Evolutionary conservation across 768 basidiomycete genomes (phyloP).

Genomic region (Butyriboletus loyo): DNA sequence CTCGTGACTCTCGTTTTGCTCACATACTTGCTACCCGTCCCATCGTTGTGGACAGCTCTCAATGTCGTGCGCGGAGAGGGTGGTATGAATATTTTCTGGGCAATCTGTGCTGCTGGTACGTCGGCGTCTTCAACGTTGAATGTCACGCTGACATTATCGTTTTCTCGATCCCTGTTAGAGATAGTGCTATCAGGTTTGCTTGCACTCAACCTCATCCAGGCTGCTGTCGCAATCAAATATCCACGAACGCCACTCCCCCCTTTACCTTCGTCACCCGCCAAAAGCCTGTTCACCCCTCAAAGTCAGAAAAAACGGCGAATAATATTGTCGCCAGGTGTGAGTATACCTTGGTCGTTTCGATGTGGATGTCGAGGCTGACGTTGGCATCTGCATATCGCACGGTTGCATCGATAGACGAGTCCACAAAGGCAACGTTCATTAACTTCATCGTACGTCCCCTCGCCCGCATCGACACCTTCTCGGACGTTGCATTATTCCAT

Average conservation of each 20-base stretch:
- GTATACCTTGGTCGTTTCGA: background rate
- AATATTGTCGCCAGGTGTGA: conserved; percentile 23
- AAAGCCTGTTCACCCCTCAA: conserved; percentile 20
- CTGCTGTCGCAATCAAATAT: conserved; percentile 35
- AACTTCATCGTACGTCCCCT: conserved; percentile 28
- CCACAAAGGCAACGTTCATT: conserved; percentile 30
- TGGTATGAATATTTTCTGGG: conserved; percentile 14
- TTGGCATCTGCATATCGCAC: background rate
- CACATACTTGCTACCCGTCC: conserved; percentile 38
- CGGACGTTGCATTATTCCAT: conserved; percentile 33
- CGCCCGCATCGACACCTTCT: conserved; percentile 32
- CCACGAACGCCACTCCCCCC: conserved; percentile 32
- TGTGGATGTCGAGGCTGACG: background rate
- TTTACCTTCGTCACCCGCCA: conserved; percentile 22
- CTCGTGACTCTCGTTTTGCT: conserved; percentile 33
- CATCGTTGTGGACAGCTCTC: conserved; percentile 36
- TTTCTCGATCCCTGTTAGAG: conserved; percentile 23
- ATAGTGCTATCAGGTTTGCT: conserved; percentile 29
- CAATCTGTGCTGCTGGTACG: conserved; percentile 32
- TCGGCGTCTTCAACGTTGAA: background rate
- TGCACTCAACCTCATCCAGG: conserved; percentile 35
- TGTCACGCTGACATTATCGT: background rate
- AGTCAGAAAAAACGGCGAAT: conserved; percentile 27
- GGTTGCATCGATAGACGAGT: conserved; percentile 12
- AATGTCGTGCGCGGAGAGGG: conserved; percentile 26